Conservation (phyloP, 345 rosid genomes). For the Moringa oleifera region DNA sequence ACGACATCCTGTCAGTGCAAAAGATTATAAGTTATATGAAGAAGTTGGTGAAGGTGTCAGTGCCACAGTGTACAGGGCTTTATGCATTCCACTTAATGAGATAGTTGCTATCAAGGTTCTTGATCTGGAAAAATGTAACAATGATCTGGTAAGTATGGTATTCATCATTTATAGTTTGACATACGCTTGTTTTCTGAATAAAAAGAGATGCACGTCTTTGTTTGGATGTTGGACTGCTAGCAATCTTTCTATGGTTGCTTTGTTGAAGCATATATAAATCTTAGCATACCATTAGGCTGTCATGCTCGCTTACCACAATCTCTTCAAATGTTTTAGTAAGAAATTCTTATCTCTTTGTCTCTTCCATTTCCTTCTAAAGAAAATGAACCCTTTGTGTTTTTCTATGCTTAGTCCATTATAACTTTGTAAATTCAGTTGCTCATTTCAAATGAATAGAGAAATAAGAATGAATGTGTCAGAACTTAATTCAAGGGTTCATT, state of each 20-base stretch:
- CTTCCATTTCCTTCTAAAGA: background rate
- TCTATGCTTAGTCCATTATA: background rate
- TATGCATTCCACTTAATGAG: conserved; percentile 84
- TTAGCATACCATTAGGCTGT: too few relatives aligned
- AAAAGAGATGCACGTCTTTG: too few relatives aligned
- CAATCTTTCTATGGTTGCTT: background rate
- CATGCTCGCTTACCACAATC: too few relatives aligned
- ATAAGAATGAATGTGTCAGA: conserved; percentile 1
- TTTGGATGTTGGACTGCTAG: background rate
- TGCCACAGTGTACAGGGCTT: conserved; percentile 83
- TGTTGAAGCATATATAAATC: background rate
- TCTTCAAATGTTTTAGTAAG: too few relatives aligned
- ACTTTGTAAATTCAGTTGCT: conserved; percentile 9
- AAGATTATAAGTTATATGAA: conserved; percentile 79
- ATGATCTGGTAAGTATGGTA: conserved; percentile 59
- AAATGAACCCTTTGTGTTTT: background rate
- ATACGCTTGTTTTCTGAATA: conserved; percentile 7
- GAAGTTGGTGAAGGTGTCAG: conserved; percentile 99
- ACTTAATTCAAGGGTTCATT: conserved; percentile 13
- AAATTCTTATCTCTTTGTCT: background rate
- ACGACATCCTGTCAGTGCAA: conserved; percentile 62
- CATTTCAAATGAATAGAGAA: conserved; percentile 5
- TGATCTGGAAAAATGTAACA: conserved; percentile 95
- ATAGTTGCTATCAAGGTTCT: conserved; percentile 93
- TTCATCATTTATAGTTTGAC: conserved; percentile 11